phyloP scores from a whole-genome alignment of 805 yeast genomes.

The Candida andamanensis region DNA sequence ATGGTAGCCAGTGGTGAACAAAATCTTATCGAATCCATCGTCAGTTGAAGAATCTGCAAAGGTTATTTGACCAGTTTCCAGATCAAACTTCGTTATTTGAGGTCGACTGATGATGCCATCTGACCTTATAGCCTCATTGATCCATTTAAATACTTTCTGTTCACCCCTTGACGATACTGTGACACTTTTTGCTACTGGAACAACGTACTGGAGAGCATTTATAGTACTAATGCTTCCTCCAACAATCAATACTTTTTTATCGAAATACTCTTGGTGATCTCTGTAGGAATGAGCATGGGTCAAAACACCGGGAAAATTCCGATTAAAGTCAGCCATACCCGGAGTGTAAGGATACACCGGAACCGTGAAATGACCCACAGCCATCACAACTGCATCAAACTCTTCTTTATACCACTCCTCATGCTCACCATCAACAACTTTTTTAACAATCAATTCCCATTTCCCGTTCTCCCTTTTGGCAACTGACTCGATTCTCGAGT shows the following conservation, averaged over 20 bases:
- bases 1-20: slow-evolving; percentile 51
- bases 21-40: slow-evolving; percentile 36
- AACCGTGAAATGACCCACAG: slow-evolving; percentile 59
- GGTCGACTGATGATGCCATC: slow-evolving; percentile 28
- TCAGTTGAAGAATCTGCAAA: slow-evolving; percentile 9
- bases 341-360: slow-evolving; percentile 55
- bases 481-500: slow-evolving; percentile 37
- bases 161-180: slow-evolving; percentile 24
- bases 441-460: slow-evolving; percentile 33
- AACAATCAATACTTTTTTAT: slow-evolving; percentile 36
- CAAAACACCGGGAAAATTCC: slow-evolving; percentile 41
- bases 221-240: slow-evolving; percentile 42
- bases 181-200: slow-evolving; percentile 21
- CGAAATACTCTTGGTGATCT: slow-evolving; percentile 38
- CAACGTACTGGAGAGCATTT: slow-evolving; percentile 40
- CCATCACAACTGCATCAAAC: slow-evolving; percentile 60
- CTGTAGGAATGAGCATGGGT: slow-evolving; percentile 57
- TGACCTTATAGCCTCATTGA: slow-evolving; percentile 34
- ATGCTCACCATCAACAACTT: slow-evolving; percentile 5
- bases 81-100: slow-evolving; percentile 15
- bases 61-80: slow-evolving; percentile 18
- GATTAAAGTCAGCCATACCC: slow-evolving; percentile 49
- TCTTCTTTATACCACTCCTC: slow-evolving; percentile 41
- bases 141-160: slow-evolving; percentile 26
- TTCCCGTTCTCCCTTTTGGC: slow-evolving; percentile 24